Conservation (phyloP, 2,329 filamentous ascomycete species). For the Ceratocystis colombiana region DNA sequence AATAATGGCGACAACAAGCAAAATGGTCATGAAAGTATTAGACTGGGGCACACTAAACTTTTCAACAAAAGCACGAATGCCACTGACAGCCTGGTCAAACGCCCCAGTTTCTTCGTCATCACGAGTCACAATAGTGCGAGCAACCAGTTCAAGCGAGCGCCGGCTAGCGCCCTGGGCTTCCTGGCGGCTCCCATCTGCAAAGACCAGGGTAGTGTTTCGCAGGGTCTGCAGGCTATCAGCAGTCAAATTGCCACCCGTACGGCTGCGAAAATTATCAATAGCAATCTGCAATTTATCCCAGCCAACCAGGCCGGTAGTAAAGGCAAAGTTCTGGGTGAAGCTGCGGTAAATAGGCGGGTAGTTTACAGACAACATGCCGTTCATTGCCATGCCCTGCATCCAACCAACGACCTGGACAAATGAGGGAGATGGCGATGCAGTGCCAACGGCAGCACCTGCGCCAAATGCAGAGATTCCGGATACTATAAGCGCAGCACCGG, state of each 20-base stretch:
- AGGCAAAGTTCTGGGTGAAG: conserved; percentile 88
- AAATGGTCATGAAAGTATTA: conserved; percentile 92
- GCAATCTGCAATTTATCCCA: conserved; percentile 70
- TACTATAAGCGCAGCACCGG: conserved; percentile 68
- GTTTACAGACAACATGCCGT: conserved; percentile 87
- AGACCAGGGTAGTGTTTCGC: conserved; percentile 64
- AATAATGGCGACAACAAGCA: conserved; percentile 79
- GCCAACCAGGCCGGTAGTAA: conserved; percentile 73
- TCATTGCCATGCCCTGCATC: conserved; percentile 91
- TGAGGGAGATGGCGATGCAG: conserved; percentile 57
- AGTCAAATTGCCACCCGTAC: conserved; percentile 79
- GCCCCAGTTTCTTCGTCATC: conserved; percentile 29
- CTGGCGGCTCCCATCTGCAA: conserved; percentile 48
- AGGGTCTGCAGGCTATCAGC: conserved; percentile 66
- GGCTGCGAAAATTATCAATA: conserved; percentile 73
- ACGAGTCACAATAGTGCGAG: conserved; percentile 29
- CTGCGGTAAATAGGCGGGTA: conserved; percentile 81
- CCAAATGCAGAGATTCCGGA: conserved; percentile 61
- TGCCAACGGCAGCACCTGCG: conserved; percentile 44
- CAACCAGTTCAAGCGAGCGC: conserved; percentile 30
- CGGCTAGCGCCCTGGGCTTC: conserved; percentile 40
- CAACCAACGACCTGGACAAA: conserved; percentile 78
- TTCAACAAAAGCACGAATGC: conserved; percentile 75
- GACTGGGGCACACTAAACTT: conserved; percentile 73
- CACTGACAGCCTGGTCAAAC: conserved; percentile 50